A percentile compares a stretch with the other conserved stretches of the same genome.
phyloP scores from a whole-genome alignment of 1,284 basidiomycete species.

The Agroathelia rolfsii region DNA sequence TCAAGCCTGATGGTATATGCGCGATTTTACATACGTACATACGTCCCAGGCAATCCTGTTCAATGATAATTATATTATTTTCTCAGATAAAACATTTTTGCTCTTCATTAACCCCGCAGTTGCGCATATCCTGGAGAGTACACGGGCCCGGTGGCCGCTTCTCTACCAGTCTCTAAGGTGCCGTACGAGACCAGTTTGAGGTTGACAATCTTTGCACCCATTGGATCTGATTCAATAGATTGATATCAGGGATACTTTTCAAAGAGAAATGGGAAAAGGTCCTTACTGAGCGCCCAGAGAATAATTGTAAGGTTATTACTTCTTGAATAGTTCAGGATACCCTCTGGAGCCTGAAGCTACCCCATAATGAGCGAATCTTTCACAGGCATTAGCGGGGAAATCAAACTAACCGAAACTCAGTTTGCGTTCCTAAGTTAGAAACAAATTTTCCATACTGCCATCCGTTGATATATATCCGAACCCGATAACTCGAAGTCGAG shows the following conservation, averaged over 20 bases:
- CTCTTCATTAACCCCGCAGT: too few relatives aligned
- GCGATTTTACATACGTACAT: too few relatives aligned
- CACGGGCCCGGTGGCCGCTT: too few relatives aligned
- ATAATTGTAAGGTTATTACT: slow-evolving; percentile 29
- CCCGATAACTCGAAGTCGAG: slow-evolving; percentile 23
- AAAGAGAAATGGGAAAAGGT: neutral
- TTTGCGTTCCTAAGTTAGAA: too few relatives aligned
- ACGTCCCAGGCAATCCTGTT: too few relatives aligned
- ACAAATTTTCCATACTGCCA: slow-evolving; percentile 33
- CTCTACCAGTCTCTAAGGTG: too few relatives aligned
- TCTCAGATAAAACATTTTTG: too few relatives aligned
- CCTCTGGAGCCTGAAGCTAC: slow-evolving; percentile 29
- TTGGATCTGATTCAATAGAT: slow-evolving; percentile 15
- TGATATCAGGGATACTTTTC: neutral
- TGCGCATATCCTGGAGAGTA: too few relatives aligned
- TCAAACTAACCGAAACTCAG: slow-evolving; percentile 15
- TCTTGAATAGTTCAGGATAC: slow-evolving; percentile 31
- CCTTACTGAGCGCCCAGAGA: slow-evolving; percentile 30
- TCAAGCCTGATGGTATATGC: too few relatives aligned
- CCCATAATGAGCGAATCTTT: slow-evolving; percentile 20
- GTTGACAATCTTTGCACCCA: slow-evolving; percentile 26
- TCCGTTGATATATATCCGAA: slow-evolving; percentile 30
- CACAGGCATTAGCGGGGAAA: slow-evolving; percentile 14
- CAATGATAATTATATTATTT: too few relatives aligned
- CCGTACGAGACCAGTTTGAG: slow-evolving; percentile 27